Evolutionary conservation across 164 flowering plant species (phyloP).

Genomic region (Chimonanthus salicifolius): DNA sequence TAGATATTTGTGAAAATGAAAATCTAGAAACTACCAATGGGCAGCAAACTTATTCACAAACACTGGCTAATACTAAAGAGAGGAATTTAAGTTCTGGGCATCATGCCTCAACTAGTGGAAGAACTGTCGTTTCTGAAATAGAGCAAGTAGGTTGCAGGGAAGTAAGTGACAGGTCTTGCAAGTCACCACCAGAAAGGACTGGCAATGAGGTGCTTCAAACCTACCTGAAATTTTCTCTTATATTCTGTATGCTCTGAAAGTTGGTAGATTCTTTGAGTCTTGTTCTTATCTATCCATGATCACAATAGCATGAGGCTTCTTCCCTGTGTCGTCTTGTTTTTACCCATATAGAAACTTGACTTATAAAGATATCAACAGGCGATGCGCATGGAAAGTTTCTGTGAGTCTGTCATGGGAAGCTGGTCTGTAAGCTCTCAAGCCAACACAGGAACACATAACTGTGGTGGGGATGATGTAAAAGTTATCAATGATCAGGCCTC

Average conservation of each 20-base stretch:
- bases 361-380: slow-evolving; percentile 48
- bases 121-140: slow-evolving; percentile 16
- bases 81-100: slow-evolving; percentile 23
- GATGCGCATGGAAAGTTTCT: slow-evolving; percentile 16
- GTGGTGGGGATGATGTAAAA: slow-evolving; percentile 18
- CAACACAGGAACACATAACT: slow-evolving; percentile 12
- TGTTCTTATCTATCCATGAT: background rate
- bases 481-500: slow-evolving; percentile 15
- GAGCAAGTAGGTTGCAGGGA: slow-evolving; percentile 24
- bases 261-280: background rate
- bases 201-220: slow-evolving; percentile 31
- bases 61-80: slow-evolving; percentile 17
- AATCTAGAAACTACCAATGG: slow-evolving; percentile 20
- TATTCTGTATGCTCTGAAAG: background rate
- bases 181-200: slow-evolving; percentile 10
- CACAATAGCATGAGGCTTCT: background rate
- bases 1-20: slow-evolving; percentile 40
- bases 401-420: slow-evolving; percentile 20
- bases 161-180: slow-evolving; percentile 15
- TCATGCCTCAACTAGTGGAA: slow-evolving; percentile 33
- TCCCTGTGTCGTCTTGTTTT: slow-evolving; percentile 2
- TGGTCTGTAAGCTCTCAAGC: slow-evolving; percentile 14
- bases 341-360: slow-evolving; percentile 40
- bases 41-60: slow-evolving; percentile 8
- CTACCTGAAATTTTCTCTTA: slow-evolving; percentile 1